Evolutionary conservation across 2,329 filamentous ascomycete species (phyloP), one percentile per base, ranked within the genome.

Genomic region (Cladosporium colombiae): DNA sequence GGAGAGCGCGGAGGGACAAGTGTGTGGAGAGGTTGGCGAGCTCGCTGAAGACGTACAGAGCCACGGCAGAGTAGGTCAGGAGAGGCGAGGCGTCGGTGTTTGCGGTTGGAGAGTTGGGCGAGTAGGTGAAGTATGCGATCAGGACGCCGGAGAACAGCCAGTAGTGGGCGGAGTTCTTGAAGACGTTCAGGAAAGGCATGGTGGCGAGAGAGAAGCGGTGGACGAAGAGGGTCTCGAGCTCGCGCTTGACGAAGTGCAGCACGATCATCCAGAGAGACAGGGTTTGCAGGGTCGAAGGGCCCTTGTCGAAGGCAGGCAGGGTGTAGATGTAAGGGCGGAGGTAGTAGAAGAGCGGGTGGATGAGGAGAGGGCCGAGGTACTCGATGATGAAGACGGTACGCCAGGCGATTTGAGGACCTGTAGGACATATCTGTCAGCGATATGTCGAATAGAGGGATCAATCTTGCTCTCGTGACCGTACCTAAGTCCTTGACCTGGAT

Each of bases 111-210:
- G 90, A 89, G 70, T 81, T 85, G 6, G 93, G 93, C 13, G 86
- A 84, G 82, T 98, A 98, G 73, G 95, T 86, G 83, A 90, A 93
- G 81, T 90, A 90, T 53, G 92, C 92, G 74, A 94, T 88, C 73
- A 95, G 86, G 29, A 93, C 76, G 58, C 95, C 95, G 5, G 90
- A 89, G 64, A 94, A 80, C 37, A 89, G 74, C 95, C 95, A 99
- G 86, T 99, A 99, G 83, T 97, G 94, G 71, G 86, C 87, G 70
- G 89, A 92, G 85, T 99, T 99, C 81, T 94, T 95, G 86, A 97
- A 90, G 76, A 99, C 92, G 83, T 97, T 96, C 75, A 80, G 81
- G 66, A 86, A 85, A 21, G 95, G 95, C 95, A 99, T 99, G 58
- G 95, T 99, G 74, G 91, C 92, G 68, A 90, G 88, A 65, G 92